phyloP scores from a whole-genome alignment of 2,329 filamentous ascomycete genomes.

The Erysiphe pulchra region DNA sequence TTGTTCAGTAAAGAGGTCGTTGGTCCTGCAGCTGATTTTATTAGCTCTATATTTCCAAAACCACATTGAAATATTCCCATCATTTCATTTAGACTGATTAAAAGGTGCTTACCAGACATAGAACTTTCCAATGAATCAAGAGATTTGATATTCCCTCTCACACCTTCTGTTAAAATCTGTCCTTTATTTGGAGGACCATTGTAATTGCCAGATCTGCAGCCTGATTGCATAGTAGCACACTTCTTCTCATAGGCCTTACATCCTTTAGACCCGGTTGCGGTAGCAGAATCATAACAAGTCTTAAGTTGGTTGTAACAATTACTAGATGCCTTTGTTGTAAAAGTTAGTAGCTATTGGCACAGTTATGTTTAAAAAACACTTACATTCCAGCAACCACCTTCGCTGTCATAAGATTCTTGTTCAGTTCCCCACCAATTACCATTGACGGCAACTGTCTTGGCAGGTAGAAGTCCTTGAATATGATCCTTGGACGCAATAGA shows the following conservation, averaged over 20 bases:
- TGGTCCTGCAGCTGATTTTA: too few relatives aligned
- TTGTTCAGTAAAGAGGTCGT: too few relatives aligned
- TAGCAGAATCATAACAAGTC: slow-evolving; percentile 31
- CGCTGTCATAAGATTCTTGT: slow-evolving; percentile 26
- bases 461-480: slow-evolving; percentile 25
- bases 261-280: slow-evolving; percentile 29
- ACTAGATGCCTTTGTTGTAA: slow-evolving; percentile 15
- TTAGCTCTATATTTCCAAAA: too few relatives aligned
- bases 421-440: slow-evolving; percentile 48
- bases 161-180: slow-evolving; percentile 13
- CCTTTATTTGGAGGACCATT: slow-evolving; percentile 22
- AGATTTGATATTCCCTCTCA: background rate
- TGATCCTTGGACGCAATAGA: slow-evolving; percentile 8
- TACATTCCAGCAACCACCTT: slow-evolving; percentile 32
- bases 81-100: too few relatives aligned
- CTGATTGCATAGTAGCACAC: slow-evolving; percentile 24
- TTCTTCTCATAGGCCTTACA: slow-evolving; percentile 37
- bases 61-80: too few relatives aligned
- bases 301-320: slow-evolving; percentile 32
- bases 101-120: too few relatives aligned
- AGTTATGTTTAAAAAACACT: slow-evolving; percentile 2
- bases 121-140: background rate
- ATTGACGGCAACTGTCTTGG: slow-evolving; percentile 34
- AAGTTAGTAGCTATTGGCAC: background rate
- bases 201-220: slow-evolving; percentile 19